Evolutionary conservation across 2,329 filamentous ascomycete species (phyloP).

Genomic region (Atkinsonella hypoxylon): DNA sequence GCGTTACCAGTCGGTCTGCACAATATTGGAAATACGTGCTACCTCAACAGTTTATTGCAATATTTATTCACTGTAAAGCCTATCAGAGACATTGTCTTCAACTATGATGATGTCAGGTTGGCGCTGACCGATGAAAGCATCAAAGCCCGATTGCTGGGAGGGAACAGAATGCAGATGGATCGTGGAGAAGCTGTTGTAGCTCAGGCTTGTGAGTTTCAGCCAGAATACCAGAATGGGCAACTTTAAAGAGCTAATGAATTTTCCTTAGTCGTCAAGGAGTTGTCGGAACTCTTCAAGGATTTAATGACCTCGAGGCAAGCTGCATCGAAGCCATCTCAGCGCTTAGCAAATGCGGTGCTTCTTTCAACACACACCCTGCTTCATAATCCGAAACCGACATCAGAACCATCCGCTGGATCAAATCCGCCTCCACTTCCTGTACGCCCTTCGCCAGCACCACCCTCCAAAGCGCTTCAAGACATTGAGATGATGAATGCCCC

Average conservation of each 20-base stretch:
- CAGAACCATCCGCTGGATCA: conserved; percentile 12
- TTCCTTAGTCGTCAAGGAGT: conserved; percentile 56
- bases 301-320: conserved; percentile 52
- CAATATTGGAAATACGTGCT: conserved; percentile 97
- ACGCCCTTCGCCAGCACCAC: conserved; percentile 30
- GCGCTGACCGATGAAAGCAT: conserved; percentile 53
- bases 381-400: conserved; percentile 17
- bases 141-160: conserved; percentile 60
- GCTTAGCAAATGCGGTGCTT: conserved; percentile 70
- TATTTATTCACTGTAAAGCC: conserved; percentile 86
- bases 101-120: conserved; percentile 61
- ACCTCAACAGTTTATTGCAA: conserved; percentile 90
- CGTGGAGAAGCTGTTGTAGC: conserved; percentile 49
- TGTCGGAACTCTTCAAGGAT: conserved; percentile 56
- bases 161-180: conserved; percentile 39
- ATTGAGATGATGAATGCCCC: conserved; percentile 22
- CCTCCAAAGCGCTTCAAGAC: conserved; percentile 18
- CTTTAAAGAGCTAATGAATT: conserved; percentile 23
- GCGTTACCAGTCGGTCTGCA: conserved; percentile 72
- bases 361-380: conserved; percentile 36
- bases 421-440: conserved; percentile 38
- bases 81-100: conserved; percentile 66
- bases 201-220: conserved; percentile 55
- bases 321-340: conserved; percentile 59
- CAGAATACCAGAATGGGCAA: background rate